phyloP scores from a whole-genome alignment of 2,329 filamentous ascomycete genomes.

The Xylariaceae sp. region DNA sequence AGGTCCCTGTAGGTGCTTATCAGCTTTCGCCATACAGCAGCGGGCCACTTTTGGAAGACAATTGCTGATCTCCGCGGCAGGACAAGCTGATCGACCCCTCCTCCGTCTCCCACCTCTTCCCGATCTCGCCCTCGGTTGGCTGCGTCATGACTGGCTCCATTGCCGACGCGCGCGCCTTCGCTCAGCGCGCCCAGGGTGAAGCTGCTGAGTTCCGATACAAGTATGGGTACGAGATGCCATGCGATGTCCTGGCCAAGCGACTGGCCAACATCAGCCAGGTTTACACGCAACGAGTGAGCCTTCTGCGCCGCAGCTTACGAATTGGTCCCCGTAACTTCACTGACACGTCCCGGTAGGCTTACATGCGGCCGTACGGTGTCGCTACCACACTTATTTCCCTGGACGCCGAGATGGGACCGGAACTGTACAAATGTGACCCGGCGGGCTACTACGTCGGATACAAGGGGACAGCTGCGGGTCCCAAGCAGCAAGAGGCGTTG shows the following conservation, averaged over 20 bases:
- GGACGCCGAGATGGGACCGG: slow-evolving; percentile 84
- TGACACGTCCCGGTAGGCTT: slow-evolving; percentile 50
- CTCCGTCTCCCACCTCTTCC: slow-evolving; percentile 96
- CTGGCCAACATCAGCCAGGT: slow-evolving; percentile 99
- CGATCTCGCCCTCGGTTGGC: slow-evolving; percentile 89
- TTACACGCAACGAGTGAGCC: slow-evolving; percentile 83
- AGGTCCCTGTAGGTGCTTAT: slow-evolving; percentile 75
- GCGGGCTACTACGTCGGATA: slow-evolving; percentile 98
- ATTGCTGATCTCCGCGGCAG: slow-evolving; percentile 42
- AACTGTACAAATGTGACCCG: slow-evolving; percentile 97
- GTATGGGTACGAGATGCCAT: slow-evolving; percentile 98
- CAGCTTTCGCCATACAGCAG: slow-evolving; percentile 10
- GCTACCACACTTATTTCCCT: slow-evolving; percentile 92
- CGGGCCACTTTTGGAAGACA: slow-evolving; percentile 9
- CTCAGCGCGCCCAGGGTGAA: slow-evolving; percentile 87
- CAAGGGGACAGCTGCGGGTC: slow-evolving; percentile 94
- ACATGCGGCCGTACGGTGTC: slow-evolving; percentile 96
- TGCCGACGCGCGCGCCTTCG: slow-evolving; percentile 88
- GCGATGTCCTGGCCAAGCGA: slow-evolving; percentile 91
- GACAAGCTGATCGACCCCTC: slow-evolving; percentile 98
- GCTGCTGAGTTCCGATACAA: slow-evolving; percentile 98
- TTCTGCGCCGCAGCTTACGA: slow-evolving; percentile 4
- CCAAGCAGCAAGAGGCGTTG: slow-evolving; percentile 97
- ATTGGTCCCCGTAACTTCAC: slow-evolving; percentile 5
- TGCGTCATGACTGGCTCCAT: slow-evolving; percentile 99